These are phyloP conservation scores for Pseudodiploospora longispora DNA, from an alignment of 2,329 filamentous ascomycete genomes.

Conservation along the genomic window DNA sequence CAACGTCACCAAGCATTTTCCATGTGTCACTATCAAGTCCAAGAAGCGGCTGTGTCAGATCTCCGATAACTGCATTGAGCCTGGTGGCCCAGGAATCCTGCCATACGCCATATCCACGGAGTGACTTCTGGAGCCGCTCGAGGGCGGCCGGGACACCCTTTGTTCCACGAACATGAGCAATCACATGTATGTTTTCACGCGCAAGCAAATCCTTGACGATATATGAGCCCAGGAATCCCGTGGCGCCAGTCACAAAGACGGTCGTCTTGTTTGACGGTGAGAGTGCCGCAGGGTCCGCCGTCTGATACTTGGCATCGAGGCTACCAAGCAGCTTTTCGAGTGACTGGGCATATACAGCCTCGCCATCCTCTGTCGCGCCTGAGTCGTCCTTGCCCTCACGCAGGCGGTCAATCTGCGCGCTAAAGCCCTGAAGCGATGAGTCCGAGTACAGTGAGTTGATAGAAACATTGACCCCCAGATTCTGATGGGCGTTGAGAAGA, in stretches of 20 bases:
- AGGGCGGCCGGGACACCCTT: conserved; percentile 52
- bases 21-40: conserved; percentile 61
- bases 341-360: conserved; percentile 45
- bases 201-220: conserved; percentile 67
- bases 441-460: conserved; percentile 24
- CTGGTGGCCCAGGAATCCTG: conserved; percentile 56
- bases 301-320: conserved; percentile 35
- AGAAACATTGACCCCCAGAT: conserved; percentile 19
- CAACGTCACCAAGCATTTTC: conserved; percentile 55
- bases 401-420: conserved; percentile 22
- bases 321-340: conserved; percentile 40
- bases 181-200: conserved; percentile 35
- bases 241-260: conserved; percentile 64
- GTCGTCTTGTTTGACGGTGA: conserved; percentile 14
- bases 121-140: conserved; percentile 57
- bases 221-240: conserved; percentile 69
- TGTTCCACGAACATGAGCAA: conserved; percentile 64
- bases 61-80: conserved; percentile 62
- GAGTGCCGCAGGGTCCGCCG: conserved; percentile 26
- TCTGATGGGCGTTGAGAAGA: conserved; percentile 48
- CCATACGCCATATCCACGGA: conserved; percentile 76
- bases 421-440: conserved; percentile 20
- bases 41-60: conserved; percentile 63
- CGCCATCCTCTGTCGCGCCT: conserved; percentile 30
- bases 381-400: conserved; percentile 16